Percentiles rank a stretch among this genome's conserved stretches.
These are phyloP conservation scores for Nannizziopsis barbatae DNA, from an alignment of 2,329 filamentous ascomycete genomes.

Conservation along the genomic window DNA sequence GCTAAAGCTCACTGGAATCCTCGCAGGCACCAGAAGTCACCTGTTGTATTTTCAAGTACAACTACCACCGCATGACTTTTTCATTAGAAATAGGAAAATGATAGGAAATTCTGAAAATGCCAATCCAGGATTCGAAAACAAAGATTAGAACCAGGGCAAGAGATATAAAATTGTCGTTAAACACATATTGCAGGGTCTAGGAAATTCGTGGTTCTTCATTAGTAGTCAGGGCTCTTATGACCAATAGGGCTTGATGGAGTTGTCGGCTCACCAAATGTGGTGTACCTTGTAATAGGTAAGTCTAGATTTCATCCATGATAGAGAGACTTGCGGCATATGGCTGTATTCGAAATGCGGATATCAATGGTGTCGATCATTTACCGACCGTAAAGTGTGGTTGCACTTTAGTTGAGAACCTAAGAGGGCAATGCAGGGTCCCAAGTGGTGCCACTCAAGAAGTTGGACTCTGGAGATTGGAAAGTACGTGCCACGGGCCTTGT, in stretches of 20 bases:
- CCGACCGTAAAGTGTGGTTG: background rate
- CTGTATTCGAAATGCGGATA: background rate
- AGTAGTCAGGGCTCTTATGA: background rate
- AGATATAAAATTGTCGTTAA: background rate
- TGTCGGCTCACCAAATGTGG: background rate
- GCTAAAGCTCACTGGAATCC: no score
- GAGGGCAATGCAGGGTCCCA: conserved; percentile 1
- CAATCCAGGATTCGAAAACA: background rate
- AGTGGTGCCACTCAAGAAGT: conserved; percentile 7
- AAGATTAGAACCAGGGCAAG: background rate
- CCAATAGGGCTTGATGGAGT: background rate
- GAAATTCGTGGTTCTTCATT: background rate
- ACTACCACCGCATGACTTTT: no score
- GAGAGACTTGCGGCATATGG: no score
- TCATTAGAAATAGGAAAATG: no score
- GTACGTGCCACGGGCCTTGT: background rate
- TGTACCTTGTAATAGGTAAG: background rate
- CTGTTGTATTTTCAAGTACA: no score
- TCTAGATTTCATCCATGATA: background rate
- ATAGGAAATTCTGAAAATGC: background rate
- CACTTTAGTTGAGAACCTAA: background rate
- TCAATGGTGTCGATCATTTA: background rate
- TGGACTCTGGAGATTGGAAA: background rate
- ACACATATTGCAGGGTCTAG: background rate
- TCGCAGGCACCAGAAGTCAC: no score